phyloP scores from a whole-genome alignment of 208 protist genomes.

The Leishmania major region DNA sequence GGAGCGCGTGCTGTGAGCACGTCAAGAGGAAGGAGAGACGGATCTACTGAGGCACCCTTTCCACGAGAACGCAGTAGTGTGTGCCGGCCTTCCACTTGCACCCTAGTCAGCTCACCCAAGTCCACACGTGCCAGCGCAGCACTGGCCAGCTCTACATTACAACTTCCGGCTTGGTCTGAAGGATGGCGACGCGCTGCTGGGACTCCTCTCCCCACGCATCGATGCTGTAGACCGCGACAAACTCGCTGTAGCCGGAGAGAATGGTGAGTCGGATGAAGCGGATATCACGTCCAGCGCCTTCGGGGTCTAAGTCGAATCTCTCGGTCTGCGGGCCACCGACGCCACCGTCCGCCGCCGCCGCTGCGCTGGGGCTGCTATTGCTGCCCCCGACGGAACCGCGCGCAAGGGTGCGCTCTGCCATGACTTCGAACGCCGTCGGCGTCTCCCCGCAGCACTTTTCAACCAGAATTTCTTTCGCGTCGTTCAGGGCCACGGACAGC shows the following conservation, averaged over 20 bases:
- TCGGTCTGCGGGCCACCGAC: constrained; percentile 50
- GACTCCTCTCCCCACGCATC: constrained; percentile 81
- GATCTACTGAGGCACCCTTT: background rate
- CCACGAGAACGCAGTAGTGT: background rate
- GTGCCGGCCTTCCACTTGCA: background rate
- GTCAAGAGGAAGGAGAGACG: background rate
- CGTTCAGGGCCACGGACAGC: constrained; percentile 61
- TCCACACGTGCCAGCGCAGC: background rate
- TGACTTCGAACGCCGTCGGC: constrained; percentile 41
- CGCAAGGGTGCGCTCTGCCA: constrained; percentile 56
- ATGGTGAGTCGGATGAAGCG: constrained; percentile 60
- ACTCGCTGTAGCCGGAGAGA: constrained; percentile 80
- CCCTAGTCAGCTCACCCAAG: background rate
- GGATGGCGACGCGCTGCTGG: constrained; percentile 79
- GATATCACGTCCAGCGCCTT: constrained; percentile 55
- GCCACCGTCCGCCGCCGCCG: background rate
- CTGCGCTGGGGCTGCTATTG: constrained; percentile 3
- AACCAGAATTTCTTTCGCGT: constrained; percentile 73
- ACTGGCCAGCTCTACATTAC: constrained; percentile 47
- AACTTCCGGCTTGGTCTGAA: constrained; percentile 80
- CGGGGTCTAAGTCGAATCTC: constrained; percentile 61
- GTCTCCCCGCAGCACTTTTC: constrained; percentile 41
- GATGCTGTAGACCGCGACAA: constrained; percentile 73
- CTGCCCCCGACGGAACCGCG: constrained; percentile 23
- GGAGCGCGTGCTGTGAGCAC: background rate